Conservation (phyloP, 2,329 filamentous ascomycete species). For the Venturia aucupariae region DNA sequence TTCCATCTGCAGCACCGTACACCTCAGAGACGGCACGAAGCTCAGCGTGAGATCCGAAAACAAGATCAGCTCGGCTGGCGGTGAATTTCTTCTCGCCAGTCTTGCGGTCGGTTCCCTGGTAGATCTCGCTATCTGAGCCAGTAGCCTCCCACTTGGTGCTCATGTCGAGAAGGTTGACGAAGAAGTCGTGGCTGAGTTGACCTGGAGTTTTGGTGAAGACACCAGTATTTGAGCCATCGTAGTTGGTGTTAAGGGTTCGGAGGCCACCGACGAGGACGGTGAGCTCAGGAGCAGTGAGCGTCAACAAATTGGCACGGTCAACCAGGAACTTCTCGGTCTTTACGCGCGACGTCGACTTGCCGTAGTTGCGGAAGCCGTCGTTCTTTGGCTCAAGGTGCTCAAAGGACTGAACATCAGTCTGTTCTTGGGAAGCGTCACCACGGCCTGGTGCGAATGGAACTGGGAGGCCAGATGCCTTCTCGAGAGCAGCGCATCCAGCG, state of each 20-base stretch:
- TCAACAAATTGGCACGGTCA: constrained; percentile 63
- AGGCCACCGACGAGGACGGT: constrained; percentile 64
- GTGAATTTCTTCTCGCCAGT: constrained; percentile 59
- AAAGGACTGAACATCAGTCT: constrained; percentile 60
- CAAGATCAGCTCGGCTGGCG: constrained; percentile 57
- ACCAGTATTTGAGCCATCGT: constrained; percentile 56
- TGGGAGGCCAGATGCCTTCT: constrained; percentile 56
- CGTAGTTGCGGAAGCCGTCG: constrained; percentile 79
- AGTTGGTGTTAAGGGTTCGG: constrained; percentile 61
- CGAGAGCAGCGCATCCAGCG: constrained; percentile 59
- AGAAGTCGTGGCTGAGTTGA: constrained; percentile 69
- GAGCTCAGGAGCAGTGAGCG: constrained; percentile 60
- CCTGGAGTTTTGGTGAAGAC: constrained; percentile 61
- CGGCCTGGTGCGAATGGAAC: constrained; percentile 69
- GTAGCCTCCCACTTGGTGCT: constrained; percentile 54
- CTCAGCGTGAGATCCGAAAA: constrained; percentile 68
- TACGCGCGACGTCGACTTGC: constrained; percentile 50
- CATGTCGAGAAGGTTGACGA: constrained; percentile 66
- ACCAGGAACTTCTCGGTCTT: constrained; percentile 61
- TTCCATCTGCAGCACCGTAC: constrained; percentile 52
- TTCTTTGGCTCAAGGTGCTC: constrained; percentile 55
- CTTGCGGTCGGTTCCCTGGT: constrained; percentile 56
- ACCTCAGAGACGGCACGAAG: constrained; percentile 62
- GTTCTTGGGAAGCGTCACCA: constrained; percentile 59
- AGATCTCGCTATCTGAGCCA: constrained; percentile 44